Base-by-base conservation (phyloP, 108 stramenopile genomes). In the Seminavis robusta region DNA sequence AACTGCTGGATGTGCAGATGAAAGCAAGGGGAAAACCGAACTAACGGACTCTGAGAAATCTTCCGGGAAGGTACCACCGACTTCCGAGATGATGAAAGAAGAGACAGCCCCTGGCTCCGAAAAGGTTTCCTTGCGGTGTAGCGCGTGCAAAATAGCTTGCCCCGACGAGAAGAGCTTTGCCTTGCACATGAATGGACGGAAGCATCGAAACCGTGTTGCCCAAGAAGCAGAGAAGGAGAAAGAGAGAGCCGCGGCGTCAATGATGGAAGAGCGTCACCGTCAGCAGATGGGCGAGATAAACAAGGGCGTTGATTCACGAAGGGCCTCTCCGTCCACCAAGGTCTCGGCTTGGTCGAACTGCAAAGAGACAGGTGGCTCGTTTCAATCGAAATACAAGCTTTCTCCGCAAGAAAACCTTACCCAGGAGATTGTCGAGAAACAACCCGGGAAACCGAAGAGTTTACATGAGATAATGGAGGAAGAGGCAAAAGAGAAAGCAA, bases 161-260 rank as follows among this genome's bases (percentile, higher is more conserved):
- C 80, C 81, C 4, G 86, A 92, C 54, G 45, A 57, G 39, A 58
- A 65, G 20, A 83, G 73, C 57, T 79, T 67, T 48, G 71, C 71
- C 8, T 56, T 88, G 6, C 90, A 92, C 53, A 67, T 79, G 61
- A 79, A 59, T 45, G 90, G 90, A 36, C 67, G 86, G 47, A 92
- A 87, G 52, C 90, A 92, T 52, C 63, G 90, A 27, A 92, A 92
- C 70, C 65, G 82, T 31, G 61, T 78, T 28, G 52, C 50, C n/a
- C 86, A 88, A 40, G 54, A 41, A 20, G 71, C 58, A 15, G 79
- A 81, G 26, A 73, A 74, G 15, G 90, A 88, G 36, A 72, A 86
- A 53, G 57, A 63, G 31, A 48, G 41, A 31, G 79, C 80, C 8
- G 78, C 83, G 30, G 63, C 68, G 34, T 44, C 61, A 10, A 81